A percentile compares a stretch with the other conserved stretches of the same genome.
These are phyloP conservation scores for Leishmania arabica DNA, from an alignment of 208 protist genomes.

Conservation along the genomic window DNA sequence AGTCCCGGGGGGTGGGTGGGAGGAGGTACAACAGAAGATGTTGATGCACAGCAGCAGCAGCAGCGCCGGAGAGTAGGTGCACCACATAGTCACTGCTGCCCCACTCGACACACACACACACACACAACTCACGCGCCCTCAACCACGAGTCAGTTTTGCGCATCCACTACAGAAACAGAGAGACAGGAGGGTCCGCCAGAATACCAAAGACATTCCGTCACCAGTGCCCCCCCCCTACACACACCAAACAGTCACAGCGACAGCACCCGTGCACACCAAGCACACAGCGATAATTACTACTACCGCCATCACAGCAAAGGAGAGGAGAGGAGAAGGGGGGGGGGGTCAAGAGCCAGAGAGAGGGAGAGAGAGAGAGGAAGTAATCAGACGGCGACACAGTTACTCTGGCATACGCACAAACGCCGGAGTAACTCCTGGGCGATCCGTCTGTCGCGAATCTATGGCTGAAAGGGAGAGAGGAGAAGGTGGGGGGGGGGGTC, in stretches of 20 bases:
- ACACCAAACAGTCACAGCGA: neutral
- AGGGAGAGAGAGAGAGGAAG: neutral
- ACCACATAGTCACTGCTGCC: neutral
- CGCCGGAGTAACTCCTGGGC: neutral
- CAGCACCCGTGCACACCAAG: neutral
- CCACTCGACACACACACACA: neutral
- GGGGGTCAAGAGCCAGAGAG: neutral
- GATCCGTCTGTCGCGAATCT: slow-evolving; percentile 6
- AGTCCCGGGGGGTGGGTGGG: too few species aligned
- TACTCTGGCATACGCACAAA: neutral
- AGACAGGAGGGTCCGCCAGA: neutral
- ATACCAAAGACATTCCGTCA: neutral
- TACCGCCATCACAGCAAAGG: neutral
- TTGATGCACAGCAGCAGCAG: neutral
- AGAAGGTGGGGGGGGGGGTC: neutral
- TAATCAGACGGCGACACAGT: neutral
- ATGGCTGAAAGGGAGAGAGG: neutral
- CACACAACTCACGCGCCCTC: neutral
- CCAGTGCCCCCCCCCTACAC: neutral
- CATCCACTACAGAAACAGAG: neutral
- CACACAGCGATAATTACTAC: neutral
- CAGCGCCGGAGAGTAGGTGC: neutral
- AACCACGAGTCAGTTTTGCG: neutral
- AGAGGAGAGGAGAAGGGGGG: neutral
- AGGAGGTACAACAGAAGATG: neutral